Evolutionary conservation across 768 basidiomycete species (phyloP), one percentile per base, ranked within the genome.

Genomic region (Inosperma sp.): DNA sequence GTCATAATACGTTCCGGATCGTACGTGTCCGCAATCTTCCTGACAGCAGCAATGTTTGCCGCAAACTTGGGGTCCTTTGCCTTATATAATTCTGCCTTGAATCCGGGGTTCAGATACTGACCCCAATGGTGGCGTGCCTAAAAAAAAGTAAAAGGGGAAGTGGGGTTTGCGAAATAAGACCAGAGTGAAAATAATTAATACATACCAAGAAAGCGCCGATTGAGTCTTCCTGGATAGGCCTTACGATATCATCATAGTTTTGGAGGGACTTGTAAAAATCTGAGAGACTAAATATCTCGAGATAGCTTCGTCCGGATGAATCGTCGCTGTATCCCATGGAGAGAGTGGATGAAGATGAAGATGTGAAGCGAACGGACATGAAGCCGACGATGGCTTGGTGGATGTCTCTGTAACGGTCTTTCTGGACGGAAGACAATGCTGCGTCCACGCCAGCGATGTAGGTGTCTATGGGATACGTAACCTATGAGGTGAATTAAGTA

Each of bases 91-190:
- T 48, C 46, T 5, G 46, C 23, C 29, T 27, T 48, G 46, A 48
- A 48, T 3, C 17, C 25, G 12, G 34, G 33, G 13, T 33, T 48
- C 16, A 48, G 2, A 35, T 48, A 48, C 17, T 48, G 46, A 27
- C 34, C 46, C 46, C 46, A 48, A 27, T 48, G 46, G 13, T 36
- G 46, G 21, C 46, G 46, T 17, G 46, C 46, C 46, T 48, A 35
- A 34, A 23, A 10, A 27, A 16, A 45, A 8, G 30, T 31, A 31
- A 31, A 31, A 8, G n/a, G 30, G n/a, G n/a, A n/a, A n/a, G n/a
- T n/a, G n/a, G n/a, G n/a, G n/a, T n/a, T n/a, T n/a, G n/a, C 37
- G 3, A 26, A 13, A 5, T 16, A 17, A 12, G 21, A 46, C 1
- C 16, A 34, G 12, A 17, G 19, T 10, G 10, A 7, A 16, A 9